Conservation (phyloP, 2,329 filamentous ascomycete genomes). For the Cytospora chrysosperma region DNA sequence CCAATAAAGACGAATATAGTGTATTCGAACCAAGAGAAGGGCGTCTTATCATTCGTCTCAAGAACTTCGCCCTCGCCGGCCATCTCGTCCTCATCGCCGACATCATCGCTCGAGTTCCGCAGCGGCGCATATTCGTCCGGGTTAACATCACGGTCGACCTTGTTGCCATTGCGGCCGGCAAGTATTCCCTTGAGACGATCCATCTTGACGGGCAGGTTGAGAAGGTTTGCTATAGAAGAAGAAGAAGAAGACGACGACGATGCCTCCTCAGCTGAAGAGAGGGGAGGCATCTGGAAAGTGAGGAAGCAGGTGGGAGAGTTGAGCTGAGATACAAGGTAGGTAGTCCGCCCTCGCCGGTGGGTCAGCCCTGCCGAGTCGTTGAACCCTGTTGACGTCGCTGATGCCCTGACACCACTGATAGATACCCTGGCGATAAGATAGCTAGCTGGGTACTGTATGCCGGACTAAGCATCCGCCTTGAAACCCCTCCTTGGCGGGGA, state of each 20-base stretch:
- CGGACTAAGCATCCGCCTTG: background rate
- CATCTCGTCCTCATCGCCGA: slow-evolving; percentile 19
- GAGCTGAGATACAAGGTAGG: background rate
- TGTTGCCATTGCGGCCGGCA: slow-evolving; percentile 29
- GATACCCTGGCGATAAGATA: background rate
- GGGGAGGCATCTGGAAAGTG: slow-evolving; percentile 6
- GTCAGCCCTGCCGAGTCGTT: background rate
- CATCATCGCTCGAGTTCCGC: slow-evolving; percentile 32
- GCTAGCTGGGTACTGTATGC: background rate
- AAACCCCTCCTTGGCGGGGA: background rate
- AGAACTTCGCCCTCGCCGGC: slow-evolving; percentile 30
- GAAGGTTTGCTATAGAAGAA: background rate
- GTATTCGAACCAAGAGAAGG: slow-evolving; percentile 87
- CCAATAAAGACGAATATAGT: slow-evolving; percentile 80
- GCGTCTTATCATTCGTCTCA: slow-evolving; percentile 39
- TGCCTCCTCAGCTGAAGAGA: background rate
- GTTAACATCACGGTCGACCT: slow-evolving; percentile 27
- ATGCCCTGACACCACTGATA: background rate
- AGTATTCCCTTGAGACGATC: slow-evolving; percentile 21
- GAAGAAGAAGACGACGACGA: background rate
- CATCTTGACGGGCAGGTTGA: slow-evolving; percentile 16
- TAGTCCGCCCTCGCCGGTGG: background rate
- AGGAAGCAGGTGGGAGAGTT: background rate
- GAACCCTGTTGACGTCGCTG: slow-evolving; percentile 5
- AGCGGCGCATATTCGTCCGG: slow-evolving; percentile 26